Conservation (phyloP, 805 yeast genomes). For the Lipomyces kockii region DNA sequence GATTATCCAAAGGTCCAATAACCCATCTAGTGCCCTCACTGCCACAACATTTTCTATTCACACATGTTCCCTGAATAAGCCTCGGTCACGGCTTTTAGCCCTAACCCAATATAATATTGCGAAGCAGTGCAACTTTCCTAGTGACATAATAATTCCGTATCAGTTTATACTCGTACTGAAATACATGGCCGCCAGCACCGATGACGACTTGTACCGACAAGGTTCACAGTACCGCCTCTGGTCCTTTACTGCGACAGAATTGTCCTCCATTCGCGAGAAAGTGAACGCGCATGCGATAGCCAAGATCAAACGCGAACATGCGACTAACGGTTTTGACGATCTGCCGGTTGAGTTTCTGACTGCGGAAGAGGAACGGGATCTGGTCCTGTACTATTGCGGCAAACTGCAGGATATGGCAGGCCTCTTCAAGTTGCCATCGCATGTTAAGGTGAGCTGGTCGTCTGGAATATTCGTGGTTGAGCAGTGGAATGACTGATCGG, state of each 20-base stretch:
- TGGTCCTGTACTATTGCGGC: conserved; percentile 72
- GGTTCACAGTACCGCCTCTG: conserved; percentile 83
- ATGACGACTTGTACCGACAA: conserved; percentile 85
- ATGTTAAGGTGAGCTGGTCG: conserved; percentile 56
- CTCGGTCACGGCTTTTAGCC: neutral
- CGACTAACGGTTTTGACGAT: conserved; percentile 40
- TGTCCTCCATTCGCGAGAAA: conserved; percentile 54
- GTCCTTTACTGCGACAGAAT: conserved; percentile 72
- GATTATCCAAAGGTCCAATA: too few species aligned
- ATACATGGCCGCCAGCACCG: conserved; percentile 39
- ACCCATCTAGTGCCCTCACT: too few species aligned
- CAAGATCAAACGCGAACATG: conserved; percentile 41
- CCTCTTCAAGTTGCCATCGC: conserved; percentile 81
- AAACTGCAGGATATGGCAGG: conserved; percentile 72
- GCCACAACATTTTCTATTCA: too few species aligned
- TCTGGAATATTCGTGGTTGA: neutral
- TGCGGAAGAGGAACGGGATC: conserved; percentile 69
- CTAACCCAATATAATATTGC: neutral
- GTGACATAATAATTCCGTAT: neutral
- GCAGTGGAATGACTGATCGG: neutral
- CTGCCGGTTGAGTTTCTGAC: conserved; percentile 55
- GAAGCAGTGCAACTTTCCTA: neutral
- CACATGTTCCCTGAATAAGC: too few species aligned
- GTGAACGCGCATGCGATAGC: conserved; percentile 63
- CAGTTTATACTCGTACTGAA: neutral